Evolutionary conservation across 2,329 filamentous ascomycete genomes (phyloP).

Genomic region (Pseudocercospora cruenta): DNA sequence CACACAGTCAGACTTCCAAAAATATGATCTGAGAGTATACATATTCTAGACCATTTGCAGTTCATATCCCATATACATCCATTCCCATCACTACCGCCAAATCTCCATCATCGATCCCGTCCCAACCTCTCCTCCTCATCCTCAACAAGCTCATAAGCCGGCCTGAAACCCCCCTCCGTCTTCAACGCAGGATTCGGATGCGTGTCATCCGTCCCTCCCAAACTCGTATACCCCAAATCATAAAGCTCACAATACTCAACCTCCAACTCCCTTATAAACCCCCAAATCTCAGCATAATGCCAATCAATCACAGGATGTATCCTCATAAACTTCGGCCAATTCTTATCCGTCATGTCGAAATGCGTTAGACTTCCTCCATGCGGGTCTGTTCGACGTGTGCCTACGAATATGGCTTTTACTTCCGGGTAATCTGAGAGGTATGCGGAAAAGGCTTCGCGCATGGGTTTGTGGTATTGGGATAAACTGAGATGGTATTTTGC

Average conservation of each 20-base stretch:
- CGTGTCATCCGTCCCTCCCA: slow-evolving; percentile 90
- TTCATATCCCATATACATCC: neutral
- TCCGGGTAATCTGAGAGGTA: slow-evolving; percentile 69
- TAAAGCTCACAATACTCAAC: slow-evolving; percentile 88
- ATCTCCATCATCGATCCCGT: slow-evolving; percentile 48
- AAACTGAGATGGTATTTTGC: slow-evolving; percentile 67
- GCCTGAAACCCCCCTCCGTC: slow-evolving; percentile 58
- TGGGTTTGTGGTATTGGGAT: slow-evolving; percentile 72
- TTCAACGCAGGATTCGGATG: slow-evolving; percentile 79
- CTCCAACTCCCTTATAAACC: slow-evolving; percentile 76
- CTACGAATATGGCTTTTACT: slow-evolving; percentile 81
- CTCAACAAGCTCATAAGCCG: slow-evolving; percentile 53
- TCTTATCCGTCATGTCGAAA: slow-evolving; percentile 85
- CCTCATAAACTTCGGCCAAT: slow-evolving; percentile 91
- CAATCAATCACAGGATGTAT: slow-evolving; percentile 96
- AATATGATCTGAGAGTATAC: neutral
- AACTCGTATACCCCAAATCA: slow-evolving; percentile 83
- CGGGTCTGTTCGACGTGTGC: slow-evolving; percentile 87
- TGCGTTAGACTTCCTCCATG: slow-evolving; percentile 77
- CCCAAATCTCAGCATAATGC: slow-evolving; percentile 95
- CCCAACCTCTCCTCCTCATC: slow-evolving; percentile 81
- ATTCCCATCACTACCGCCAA: neutral
- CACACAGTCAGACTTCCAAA: neutral
- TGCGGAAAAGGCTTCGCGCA: slow-evolving; percentile 77
- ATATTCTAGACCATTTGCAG: neutral